phyloP scores from a whole-genome alignment of 2,329 filamentous ascomycete genomes.

The Claviceps monticola region DNA sequence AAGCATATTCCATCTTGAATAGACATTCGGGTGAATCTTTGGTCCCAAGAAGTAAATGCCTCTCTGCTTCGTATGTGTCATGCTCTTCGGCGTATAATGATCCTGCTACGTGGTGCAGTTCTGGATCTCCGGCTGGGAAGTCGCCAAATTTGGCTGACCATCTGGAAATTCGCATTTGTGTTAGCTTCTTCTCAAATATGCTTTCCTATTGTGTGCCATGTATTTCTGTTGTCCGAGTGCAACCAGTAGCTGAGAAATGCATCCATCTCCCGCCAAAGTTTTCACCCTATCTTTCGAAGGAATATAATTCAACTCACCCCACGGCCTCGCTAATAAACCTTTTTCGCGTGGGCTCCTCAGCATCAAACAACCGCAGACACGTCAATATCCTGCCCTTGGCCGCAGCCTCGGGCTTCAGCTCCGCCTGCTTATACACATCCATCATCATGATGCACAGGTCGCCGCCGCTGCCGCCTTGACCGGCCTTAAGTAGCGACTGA shows the following conservation, averaged over 20 bases:
- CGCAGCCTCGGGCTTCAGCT: slow-evolving; percentile 60
- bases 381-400: slow-evolving; percentile 65
- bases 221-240: not conserved
- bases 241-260: no score
- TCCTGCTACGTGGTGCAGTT: slow-evolving; percentile 85
- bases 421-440: slow-evolving; percentile 82
- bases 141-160: slow-evolving; percentile 83
- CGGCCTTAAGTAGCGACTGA: slow-evolving; percentile 72
- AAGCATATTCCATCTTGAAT: slow-evolving; percentile 74
- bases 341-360: slow-evolving; percentile 81
- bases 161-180: slow-evolving; percentile 12
- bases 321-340: slow-evolving; percentile 82
- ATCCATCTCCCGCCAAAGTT: no score
- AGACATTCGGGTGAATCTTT: slow-evolving; percentile 74
- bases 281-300: no score
- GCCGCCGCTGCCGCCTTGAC: slow-evolving; percentile 86
- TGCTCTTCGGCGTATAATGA: slow-evolving; percentile 84
- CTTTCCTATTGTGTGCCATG: not conserved
- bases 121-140: slow-evolving; percentile 81
- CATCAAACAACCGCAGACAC: slow-evolving; percentile 65
- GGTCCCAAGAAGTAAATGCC: slow-evolving; percentile 77
- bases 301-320: slow-evolving; percentile 32
- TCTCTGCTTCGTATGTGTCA: slow-evolving; percentile 85
- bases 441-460: slow-evolving; percentile 79
- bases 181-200: slow-evolving; percentile 1